These are phyloP conservation scores for Anethum foeniculum DNA, from an alignment of 140 eudicot genomes.

Conservation along the genomic window DNA sequence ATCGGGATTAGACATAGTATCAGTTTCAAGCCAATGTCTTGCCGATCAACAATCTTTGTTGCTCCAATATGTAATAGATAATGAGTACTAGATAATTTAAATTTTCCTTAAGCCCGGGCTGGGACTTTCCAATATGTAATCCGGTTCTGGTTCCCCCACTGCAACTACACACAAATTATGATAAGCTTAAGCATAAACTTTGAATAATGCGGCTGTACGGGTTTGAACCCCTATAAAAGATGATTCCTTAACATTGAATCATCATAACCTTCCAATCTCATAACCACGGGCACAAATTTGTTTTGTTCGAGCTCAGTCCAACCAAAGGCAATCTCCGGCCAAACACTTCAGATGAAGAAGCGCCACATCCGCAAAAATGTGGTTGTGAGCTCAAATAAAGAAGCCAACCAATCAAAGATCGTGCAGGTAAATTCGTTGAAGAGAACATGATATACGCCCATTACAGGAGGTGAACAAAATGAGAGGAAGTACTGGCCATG, in stretches of 20 bases:
- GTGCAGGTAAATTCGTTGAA: constrained; percentile 21
- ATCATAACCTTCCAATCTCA: neutral
- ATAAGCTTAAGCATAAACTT: too few species aligned
- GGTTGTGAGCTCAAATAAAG: neutral
- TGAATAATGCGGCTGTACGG: too few species aligned
- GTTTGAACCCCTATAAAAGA: too few species aligned
- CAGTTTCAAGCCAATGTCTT: constrained; percentile 37
- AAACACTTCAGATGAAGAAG: neutral
- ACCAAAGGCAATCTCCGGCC: neutral
- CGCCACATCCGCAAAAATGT: neutral
- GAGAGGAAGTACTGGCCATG: neutral
- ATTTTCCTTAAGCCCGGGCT: too few species aligned
- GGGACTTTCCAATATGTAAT: too few species aligned
- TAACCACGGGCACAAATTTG: neutral
- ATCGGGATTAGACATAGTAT: neutral
- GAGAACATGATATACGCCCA: constrained; percentile 30
- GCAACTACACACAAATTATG: too few species aligned
- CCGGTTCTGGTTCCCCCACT: too few species aligned
- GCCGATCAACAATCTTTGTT: constrained; percentile 34
- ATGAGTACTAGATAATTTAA: neutral
- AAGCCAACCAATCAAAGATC: neutral
- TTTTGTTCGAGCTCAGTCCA: neutral
- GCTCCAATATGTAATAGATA: too few species aligned
- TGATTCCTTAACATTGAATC: too few species aligned
- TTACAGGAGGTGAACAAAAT: neutral